Evolutionary conservation across 2,329 filamentous ascomycete species (phyloP), one percentile per base, ranked within the genome.

Genomic region (Pestalotiopsis sp.): DNA sequence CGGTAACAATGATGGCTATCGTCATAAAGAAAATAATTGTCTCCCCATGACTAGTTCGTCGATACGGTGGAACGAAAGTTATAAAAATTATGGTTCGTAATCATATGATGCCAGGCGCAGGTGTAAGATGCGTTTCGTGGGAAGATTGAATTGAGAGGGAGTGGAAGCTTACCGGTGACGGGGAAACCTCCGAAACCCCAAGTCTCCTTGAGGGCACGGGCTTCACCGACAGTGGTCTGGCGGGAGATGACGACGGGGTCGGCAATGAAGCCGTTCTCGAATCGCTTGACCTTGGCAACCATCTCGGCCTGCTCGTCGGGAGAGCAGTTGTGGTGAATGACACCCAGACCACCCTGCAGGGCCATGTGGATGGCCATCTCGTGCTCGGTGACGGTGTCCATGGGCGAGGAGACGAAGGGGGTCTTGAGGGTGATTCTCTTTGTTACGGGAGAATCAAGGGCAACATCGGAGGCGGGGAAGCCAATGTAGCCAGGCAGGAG

Each of bases 41-140:
- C 83, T 97, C 94, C 93, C 89, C 94, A 97, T 86, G 88, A 93
- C 93, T 88, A 88, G 90, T 85, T 88, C 87, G 91, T 93, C 92
- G 89, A 91, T 97, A 88, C 93, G 94, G 96, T 95, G 95, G 96
- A 99, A 99, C 96, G 96, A 99, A 99, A 99, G 96, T 98, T 98
- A 98, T 98, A 98, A 92, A 89, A 84, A 83, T 86, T 88, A 87
- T 85, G 83, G 86, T 89, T 87, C 88, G 87, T 93, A 96, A 97
- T 97, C 93, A 94, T 82, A 79, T 56, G 27, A 57, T 66, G 49
- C 49, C 45, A 31, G 64, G 12, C 57, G 25, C 20, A 52, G 17
- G 38, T 27, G 62, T 11, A 17, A 12, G 56, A 17, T 58, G n/a
- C 6, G 6, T 59, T 23, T n/a, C 31, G n/a, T 17, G n/a, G 27